A percentile compares a stretch with the other conserved stretches of the same genome.
These are phyloP conservation scores for Allium sativum DNA, from an alignment of 106 monocot genomes.

Conservation along the genomic window DNA sequence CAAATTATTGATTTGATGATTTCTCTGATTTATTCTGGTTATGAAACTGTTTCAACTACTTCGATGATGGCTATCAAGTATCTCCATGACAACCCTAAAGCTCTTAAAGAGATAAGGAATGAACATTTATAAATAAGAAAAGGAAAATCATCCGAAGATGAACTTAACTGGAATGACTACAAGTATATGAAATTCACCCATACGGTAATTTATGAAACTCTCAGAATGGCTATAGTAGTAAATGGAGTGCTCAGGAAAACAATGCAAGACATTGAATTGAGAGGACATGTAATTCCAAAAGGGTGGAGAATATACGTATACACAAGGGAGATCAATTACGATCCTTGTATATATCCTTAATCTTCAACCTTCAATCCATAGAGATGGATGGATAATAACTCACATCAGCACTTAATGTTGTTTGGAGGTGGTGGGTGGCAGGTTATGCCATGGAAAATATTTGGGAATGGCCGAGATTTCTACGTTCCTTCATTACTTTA, in stretches of 20 bases:
- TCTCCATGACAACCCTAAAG: conserved; percentile 74
- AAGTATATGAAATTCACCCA: conserved; percentile 92
- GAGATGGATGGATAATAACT: conserved; percentile 79
- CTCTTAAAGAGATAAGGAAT: conserved; percentile 73
- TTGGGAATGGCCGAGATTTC: conserved; percentile 56
- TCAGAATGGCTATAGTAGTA: conserved; percentile 81
- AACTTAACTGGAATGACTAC: conserved; percentile 79
- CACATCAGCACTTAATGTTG: conserved; percentile 40
- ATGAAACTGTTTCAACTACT: conserved; percentile 86
- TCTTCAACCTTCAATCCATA: conserved; percentile 85
- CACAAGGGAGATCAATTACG: conserved; percentile 89
- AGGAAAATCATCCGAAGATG: conserved; percentile 44
- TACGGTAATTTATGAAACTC: conserved; percentile 75
- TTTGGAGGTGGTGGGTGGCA: conserved; percentile 68
- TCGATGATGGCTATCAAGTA: conserved; percentile 95
- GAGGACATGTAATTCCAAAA: conserved; percentile 74
- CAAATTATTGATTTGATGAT: conserved; percentile 88
- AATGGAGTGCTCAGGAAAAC: conserved; percentile 91
- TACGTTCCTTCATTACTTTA: conserved; percentile 65
- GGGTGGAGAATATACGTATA: conserved; percentile 95
- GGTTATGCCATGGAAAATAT: conserved; percentile 66
- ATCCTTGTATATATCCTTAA: conserved; percentile 51
- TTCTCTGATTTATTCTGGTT: conserved; percentile 79
- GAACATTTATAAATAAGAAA: conserved; percentile 69
- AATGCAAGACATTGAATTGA: conserved; percentile 75